These are phyloP conservation scores for Cladosporium colombiae DNA, from an alignment of 2,329 filamentous ascomycete genomes.

Conservation along the genomic window DNA sequence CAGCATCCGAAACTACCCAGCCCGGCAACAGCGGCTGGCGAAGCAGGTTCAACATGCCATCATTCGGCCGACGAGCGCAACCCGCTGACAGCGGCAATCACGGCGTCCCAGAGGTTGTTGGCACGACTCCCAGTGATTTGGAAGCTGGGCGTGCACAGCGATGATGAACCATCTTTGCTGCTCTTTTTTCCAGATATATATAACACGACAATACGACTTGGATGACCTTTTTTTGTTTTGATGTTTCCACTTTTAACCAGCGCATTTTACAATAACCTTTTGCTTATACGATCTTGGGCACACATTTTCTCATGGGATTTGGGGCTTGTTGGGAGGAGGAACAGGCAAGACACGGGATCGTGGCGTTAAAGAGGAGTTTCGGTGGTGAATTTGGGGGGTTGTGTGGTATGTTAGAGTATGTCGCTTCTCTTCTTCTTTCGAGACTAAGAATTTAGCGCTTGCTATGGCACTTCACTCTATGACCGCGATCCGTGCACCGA, in stretches of 20 bases:
- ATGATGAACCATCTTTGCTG: not conserved
- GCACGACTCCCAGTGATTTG: slow-evolving; percentile 29
- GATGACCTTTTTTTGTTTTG: not conserved
- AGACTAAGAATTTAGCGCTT: too few relatives aligned
- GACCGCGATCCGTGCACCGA: too few relatives aligned
- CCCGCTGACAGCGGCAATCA: slow-evolving; percentile 15
- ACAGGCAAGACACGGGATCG: not conserved
- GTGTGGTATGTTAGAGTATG: not conserved
- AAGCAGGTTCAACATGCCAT: slow-evolving; percentile 29
- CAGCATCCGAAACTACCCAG: slow-evolving; percentile 6
- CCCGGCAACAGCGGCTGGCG: slow-evolving; percentile 25
- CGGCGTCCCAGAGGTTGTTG: slow-evolving; percentile 26
- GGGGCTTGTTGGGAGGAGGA: not conserved
- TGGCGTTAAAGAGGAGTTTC: not conserved
- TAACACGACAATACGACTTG: slow-evolving; percentile 3
- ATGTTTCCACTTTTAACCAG: not conserved
- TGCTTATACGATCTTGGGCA: not conserved
- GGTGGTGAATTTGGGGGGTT: not conserved
- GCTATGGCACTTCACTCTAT: too few relatives aligned
- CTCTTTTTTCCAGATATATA: not conserved
- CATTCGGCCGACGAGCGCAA: slow-evolving; percentile 31
- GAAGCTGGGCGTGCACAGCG: slow-evolving; percentile 30
- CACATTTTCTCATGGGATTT: not conserved
- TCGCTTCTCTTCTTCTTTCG: not conserved
- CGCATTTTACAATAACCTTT: not conserved